Base-by-base conservation (phyloP, 2,329 filamentous ascomycete genomes). In the Diaporthe helianthi region DNA sequence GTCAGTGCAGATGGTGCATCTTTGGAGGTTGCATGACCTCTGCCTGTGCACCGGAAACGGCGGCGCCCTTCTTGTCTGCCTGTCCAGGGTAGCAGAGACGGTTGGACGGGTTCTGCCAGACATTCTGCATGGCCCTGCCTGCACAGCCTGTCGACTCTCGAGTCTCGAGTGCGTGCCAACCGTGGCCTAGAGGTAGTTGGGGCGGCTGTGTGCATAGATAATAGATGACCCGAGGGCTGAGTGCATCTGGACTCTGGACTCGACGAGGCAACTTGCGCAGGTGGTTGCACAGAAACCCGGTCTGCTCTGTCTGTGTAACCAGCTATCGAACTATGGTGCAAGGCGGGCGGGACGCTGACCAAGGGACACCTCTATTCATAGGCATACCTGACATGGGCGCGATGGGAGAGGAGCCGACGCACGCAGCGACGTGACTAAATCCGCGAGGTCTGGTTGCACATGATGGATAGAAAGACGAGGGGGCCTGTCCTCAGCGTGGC, bases 301-400 rank as follows among this genome's bases (percentile, higher is more conserved):
- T n/a, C 26, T 51, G 65, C 36, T 26, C 24, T 12, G 7, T n/a
- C 26, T 51, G 65, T 71, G 65, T 68, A 53, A 65, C 65, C 33
- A 47, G n/a, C 26, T 17, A 53, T 44, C 63, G n/a, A 38, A 47
- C 26, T 29, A 47, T 53, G 36, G 51, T 46, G 24, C 51, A 66
- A 55, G 64, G 33, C 64, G 52, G 52, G 64, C 52, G 44, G 51
- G 63, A 36, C 51, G 51, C 64, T 66, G 49, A 54, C 49, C 64
- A 66, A 54, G 64, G 9, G 26, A 44, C n/a, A 24, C 26, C 51
- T 66, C 64, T 66, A 66, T 54, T 66, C 64, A 66, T 54, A 66
- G n/a, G 51, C 33, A 46, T 46, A 49, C 47, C 24, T 53, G 64
- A 17, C 51, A 66, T 55, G 51, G n/a, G 58, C 58, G 58, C 58